A percentile compares a stretch with the other conserved stretches of the same genome.
Evolutionary conservation across 805 yeast genomes (phyloP).

Genomic region (Lachancea lanzarotensis): DNA sequence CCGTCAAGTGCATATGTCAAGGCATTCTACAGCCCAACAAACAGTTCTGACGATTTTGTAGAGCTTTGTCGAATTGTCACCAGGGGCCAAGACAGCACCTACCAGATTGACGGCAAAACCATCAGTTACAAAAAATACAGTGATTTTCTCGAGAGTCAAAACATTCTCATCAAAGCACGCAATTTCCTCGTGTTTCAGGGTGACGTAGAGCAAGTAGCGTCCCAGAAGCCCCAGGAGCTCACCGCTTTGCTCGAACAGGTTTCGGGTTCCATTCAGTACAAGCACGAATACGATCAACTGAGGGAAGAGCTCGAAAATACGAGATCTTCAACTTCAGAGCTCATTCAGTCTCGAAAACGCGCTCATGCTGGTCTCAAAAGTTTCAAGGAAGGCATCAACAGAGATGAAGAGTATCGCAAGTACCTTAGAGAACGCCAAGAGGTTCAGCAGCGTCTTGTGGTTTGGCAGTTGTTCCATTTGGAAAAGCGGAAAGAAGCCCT

Average conservation of each 20-base stretch:
- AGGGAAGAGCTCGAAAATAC: slow-evolving; percentile 61
- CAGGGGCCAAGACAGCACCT: slow-evolving; percentile 56
- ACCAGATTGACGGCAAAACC: slow-evolving; percentile 52
- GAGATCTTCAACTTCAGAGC: slow-evolving; percentile 53
- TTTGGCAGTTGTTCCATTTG: slow-evolving; percentile 63
- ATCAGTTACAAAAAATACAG: slow-evolving; percentile 64
- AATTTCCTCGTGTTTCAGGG: slow-evolving; percentile 95
- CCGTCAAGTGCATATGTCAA: slow-evolving; percentile 59
- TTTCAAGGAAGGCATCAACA: slow-evolving; percentile 67
- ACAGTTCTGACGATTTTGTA: slow-evolving; percentile 44
- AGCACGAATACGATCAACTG: slow-evolving; percentile 58
- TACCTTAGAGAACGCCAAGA: slow-evolving; percentile 45
- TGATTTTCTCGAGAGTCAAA: slow-evolving; percentile 61
- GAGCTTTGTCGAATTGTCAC: slow-evolving; percentile 59
- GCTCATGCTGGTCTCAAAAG: slow-evolving; percentile 69
- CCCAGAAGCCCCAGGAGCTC: slow-evolving; percentile 73
- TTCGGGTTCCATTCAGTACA: slow-evolving; percentile 69
- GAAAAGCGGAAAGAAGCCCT: slow-evolving; percentile 33
- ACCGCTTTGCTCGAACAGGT: slow-evolving; percentile 71
- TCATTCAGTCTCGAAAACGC: slow-evolving; percentile 63
- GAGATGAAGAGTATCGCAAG: slow-evolving; percentile 59
- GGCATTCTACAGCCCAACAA: slow-evolving; percentile 50
- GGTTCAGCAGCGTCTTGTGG: slow-evolving; percentile 42
- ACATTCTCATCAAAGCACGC: slow-evolving; percentile 79
- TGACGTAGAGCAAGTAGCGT: slow-evolving; percentile 88